Evolutionary conservation across 352 stramenopile genomes (phyloP), one percentile per base, ranked within the genome.

Genomic region (Halophytophthora batemanensis): DNA sequence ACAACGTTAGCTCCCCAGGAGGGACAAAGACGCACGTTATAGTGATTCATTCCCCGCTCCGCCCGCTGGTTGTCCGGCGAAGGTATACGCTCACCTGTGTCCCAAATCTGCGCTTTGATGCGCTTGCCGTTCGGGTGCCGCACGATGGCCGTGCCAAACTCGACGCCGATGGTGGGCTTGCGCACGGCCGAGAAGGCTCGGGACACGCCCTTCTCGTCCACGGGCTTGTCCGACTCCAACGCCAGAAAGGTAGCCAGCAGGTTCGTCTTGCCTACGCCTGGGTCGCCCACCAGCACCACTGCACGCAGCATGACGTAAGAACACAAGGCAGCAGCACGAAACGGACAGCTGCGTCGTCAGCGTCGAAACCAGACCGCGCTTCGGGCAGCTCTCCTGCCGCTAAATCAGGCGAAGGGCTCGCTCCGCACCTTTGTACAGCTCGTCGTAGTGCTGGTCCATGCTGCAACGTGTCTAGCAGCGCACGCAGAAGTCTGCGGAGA

Each of bases 261-360:
- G 53, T 90, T 96, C 12, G 80, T 97, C 61, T 97, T 97, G 36
- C 90, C 90, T 11, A 97, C 90, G n/a, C 77, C 86, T 0, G 78
- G 76, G 42, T 93, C 82, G 3, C 82, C 82, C 17, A 93, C 80
- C 28, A 93, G 60, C 42, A 92, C 81, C 40, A 92, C 79, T 90
- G 25, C 42, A 8, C 25, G 8, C 25, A 8, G 4, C 10, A 19
- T 18, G 37, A 17, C 39, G n/a, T 23, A 55, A 19, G 14, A 14
- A 36, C 14, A 13, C 21, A 14, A 7, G 8, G 14, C 12, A 6
- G 37, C 3, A 17, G 1, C 25, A 31, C 25, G 25, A 31, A 31
- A 31, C 25, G 25, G 25, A 59, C 17, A 22, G 25, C 12, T 23
- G 13, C 3, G 11, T 12, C 6, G 23, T 34, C 12, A 51, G 22